A percentile compares a stretch with the other conserved stretches of the same genome.
Evolutionary conservation across 2,329 filamentous ascomycete genomes (phyloP).

Genomic region (Penicillium sp.): DNA sequence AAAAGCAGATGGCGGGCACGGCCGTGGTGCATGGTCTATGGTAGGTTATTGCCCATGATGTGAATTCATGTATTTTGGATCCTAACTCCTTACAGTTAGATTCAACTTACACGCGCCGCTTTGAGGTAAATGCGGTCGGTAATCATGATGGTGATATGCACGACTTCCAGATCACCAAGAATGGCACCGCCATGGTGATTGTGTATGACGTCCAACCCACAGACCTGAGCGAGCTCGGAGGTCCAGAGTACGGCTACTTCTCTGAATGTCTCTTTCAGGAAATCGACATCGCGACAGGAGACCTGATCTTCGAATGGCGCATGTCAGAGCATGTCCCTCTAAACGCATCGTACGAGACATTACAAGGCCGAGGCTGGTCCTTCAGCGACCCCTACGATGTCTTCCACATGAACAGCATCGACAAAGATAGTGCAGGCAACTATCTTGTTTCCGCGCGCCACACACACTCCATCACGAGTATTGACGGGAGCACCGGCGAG

Average conservation of each 20-base stretch:
- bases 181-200: conserved; percentile 33
- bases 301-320: conserved; percentile 39
- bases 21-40: conserved; percentile 24
- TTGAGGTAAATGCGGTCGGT: conserved; percentile 20
- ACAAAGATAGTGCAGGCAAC: conserved; percentile 53
- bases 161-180: conserved; percentile 33
- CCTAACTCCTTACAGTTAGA: conserved; percentile 19
- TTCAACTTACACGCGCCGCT: conserved; percentile 23
- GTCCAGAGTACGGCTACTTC: conserved; percentile 32
- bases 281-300: conserved; percentile 37
- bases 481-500: conserved; percentile 50
- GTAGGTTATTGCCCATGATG: conserved; percentile 7
- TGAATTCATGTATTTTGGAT: neutral
- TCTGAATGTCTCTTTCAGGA: conserved; percentile 33
- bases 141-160: conserved; percentile 32
- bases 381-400: conserved; percentile 50
- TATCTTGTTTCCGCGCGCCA: conserved; percentile 58
- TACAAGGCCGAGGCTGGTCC: conserved; percentile 7
- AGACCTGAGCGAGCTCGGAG: conserved; percentile 29
- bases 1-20: neutral
- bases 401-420: conserved; percentile 60
- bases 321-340: conserved; percentile 34
- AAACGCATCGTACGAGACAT: conserved; percentile 19
- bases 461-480: conserved; percentile 48
- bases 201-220: conserved; percentile 30